phyloP scores from a whole-genome alignment of 805 yeast species.

The Hanseniaspora jakobsenii region DNA sequence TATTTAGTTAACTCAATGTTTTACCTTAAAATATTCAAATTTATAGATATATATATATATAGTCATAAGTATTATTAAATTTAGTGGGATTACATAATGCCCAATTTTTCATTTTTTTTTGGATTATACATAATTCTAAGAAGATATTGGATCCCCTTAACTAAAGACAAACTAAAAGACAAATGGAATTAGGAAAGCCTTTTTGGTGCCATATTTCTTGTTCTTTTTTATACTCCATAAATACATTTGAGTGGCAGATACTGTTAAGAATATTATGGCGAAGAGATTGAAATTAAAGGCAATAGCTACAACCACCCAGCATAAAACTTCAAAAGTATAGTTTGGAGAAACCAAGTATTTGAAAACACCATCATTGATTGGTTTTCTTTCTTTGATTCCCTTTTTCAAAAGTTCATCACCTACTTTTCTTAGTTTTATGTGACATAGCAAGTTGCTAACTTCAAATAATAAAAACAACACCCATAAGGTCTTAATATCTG shows the following conservation, averaged over 20 bases:
- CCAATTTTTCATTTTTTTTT: no score
- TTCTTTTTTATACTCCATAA: conserved; percentile 87
- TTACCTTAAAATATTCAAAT: not conserved
- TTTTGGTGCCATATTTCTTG: conserved; percentile 61
- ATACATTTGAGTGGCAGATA: conserved; percentile 74
- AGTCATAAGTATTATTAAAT: no score
- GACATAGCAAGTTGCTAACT: conserved; percentile 60
- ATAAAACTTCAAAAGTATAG: conserved; percentile 72
- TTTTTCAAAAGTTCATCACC: conserved; percentile 30
- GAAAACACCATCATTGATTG: conserved; percentile 72
- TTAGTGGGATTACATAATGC: no score
- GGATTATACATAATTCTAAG: no score
- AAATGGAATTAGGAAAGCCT: conserved; percentile 71
- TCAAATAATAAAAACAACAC: conserved; percentile 49
- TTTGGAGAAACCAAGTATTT: conserved; percentile 79
- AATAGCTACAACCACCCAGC: conserved; percentile 62
- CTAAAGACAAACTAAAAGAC: conserved; percentile 46
- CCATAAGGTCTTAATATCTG: conserved; percentile 24
- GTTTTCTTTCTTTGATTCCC: conserved; percentile 29
- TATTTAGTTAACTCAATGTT: no score
- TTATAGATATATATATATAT: no score
- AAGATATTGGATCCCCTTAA: no score
- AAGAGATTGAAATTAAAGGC: conserved; percentile 63
- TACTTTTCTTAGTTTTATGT: conserved; percentile 47
- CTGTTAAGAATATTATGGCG: conserved; percentile 54